phyloP scores from a whole-genome alignment of 257 asterid genomes.

The Solanum pennellii region DNA sequence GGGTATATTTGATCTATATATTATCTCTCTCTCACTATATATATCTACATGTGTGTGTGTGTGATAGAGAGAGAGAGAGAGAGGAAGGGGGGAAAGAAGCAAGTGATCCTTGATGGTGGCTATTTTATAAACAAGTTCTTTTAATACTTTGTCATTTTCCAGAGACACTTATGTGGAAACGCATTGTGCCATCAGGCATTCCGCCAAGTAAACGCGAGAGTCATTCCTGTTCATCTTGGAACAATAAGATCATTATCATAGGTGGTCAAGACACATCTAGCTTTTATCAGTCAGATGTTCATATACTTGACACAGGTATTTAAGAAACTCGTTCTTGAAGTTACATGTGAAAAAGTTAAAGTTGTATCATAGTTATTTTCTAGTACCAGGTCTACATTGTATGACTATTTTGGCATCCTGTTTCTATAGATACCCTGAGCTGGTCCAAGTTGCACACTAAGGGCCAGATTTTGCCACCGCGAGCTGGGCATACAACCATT shows the following conservation, averaged over 20 bases:
- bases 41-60: neutral
- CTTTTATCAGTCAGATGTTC: constrained; percentile 85
- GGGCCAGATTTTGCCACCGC: constrained; percentile 87
- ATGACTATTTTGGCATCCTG: constrained; percentile 12
- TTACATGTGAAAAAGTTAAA: neutral
- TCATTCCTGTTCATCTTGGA: constrained; percentile 95
- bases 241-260: constrained; percentile 73
- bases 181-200: constrained; percentile 75
- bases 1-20: neutral
- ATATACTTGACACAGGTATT: constrained; percentile 93
- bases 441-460: constrained; percentile 88
- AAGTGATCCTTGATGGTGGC: neutral
- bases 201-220: constrained; percentile 95
- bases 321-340: neutral
- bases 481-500: constrained; percentile 93
- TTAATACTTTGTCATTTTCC: constrained; percentile 13
- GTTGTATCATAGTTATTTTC: constrained; percentile 1
- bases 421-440: constrained; percentile 58
- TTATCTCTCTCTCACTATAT: neutral
- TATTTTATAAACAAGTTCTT: neutral
- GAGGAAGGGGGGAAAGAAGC: too few relatives aligned
- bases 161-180: constrained; percentile 82
- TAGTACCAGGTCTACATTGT: constrained; percentile 1
- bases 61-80: neutral
- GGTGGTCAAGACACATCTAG: constrained; percentile 89